These are phyloP conservation scores for Kwoniella sp. DNA, from an alignment of 768 basidiomycete genomes.

Conservation along the genomic window DNA sequence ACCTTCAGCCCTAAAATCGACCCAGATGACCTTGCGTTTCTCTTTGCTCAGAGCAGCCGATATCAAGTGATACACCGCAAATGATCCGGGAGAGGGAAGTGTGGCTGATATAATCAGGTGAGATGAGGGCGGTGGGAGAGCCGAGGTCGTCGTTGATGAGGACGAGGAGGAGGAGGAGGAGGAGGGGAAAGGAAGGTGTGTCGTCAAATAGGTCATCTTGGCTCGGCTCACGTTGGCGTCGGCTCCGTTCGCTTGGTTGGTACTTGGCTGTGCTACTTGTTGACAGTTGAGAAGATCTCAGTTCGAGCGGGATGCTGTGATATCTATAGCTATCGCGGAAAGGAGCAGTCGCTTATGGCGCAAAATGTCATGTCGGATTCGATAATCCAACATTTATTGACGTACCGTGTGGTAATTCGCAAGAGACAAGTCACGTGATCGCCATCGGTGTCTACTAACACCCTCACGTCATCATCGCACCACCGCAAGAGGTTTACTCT, in stretches of 20 bases:
- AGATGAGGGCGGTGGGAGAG: constrained; percentile 38
- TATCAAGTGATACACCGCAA: constrained; percentile 45
- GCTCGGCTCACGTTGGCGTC: background rate
- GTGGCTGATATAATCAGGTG: constrained; percentile 52
- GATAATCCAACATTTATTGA: no score
- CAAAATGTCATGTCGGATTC: no score
- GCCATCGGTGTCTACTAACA: no score
- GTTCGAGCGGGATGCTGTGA: no score
- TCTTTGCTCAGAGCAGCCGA: constrained; percentile 30
- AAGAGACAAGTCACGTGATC: constrained; percentile 4
- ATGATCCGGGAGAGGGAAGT: constrained; percentile 38
- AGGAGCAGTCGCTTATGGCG: no score
- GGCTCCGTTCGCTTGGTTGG: no score
- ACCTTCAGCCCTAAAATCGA: constrained; percentile 48
- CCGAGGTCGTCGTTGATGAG: background rate
- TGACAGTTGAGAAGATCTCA: no score
- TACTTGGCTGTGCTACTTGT: no score
- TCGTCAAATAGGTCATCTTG: constrained; percentile 43
- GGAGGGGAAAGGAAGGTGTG: constrained; percentile 35
- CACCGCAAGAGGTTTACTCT: no score
- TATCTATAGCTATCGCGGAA: no score
- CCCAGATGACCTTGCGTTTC: constrained; percentile 32
- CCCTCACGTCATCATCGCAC: no score
- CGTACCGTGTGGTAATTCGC: no score
- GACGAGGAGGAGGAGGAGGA: constrained; percentile 9